phyloP scores from a whole-genome alignment of 2,329 filamentous ascomycete species.

The Cladosporium austrohemisphaericum region DNA sequence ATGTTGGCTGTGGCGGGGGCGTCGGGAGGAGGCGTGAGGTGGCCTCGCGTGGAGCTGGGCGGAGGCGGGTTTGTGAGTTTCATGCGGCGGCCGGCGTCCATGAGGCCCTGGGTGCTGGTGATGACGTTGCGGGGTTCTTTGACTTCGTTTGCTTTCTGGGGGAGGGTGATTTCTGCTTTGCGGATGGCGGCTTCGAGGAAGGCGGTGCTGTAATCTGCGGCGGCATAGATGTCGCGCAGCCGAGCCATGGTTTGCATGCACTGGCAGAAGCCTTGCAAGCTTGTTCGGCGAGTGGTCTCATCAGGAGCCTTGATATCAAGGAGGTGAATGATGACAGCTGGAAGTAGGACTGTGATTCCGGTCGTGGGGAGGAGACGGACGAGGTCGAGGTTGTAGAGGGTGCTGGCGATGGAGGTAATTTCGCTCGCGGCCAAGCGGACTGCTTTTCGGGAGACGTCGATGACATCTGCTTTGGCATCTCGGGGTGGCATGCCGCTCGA shows the following conservation, averaged over 20 bases:
- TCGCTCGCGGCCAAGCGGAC: constrained; percentile 80
- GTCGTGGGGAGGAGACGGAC: constrained; percentile 82
- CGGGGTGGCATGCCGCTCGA: constrained; percentile 48
- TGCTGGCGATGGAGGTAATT: constrained; percentile 78
- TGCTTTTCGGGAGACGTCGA: constrained; percentile 76
- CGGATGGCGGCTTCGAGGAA: constrained; percentile 90
- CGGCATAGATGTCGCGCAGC: constrained; percentile 82
- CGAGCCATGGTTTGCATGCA: constrained; percentile 91
- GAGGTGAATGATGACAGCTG: constrained; percentile 89
- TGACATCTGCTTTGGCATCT: constrained; percentile 60
- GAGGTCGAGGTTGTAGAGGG: constrained; percentile 67
- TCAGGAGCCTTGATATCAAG: constrained; percentile 85
- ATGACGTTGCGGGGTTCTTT: constrained; percentile 33
- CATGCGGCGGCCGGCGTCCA: constrained; percentile 43
- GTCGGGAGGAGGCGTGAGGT: constrained; percentile 32
- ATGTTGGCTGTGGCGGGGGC: constrained; percentile 3
- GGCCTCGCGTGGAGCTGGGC: constrained; percentile 14
- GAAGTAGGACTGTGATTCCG: constrained; percentile 84
- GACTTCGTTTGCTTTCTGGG: constrained; percentile 34
- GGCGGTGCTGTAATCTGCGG: constrained; percentile 91
- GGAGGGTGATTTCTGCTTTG: constrained; percentile 75
- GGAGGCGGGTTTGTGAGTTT: constrained; percentile 26
- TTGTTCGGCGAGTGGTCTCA: constrained; percentile 65
- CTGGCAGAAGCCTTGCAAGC: constrained; percentile 76
- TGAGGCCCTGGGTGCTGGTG: constrained; percentile 44